Evolutionary conservation across 169 alveolate genomes (phyloP).

Genomic region (Cryptosporidium muris): DNA sequence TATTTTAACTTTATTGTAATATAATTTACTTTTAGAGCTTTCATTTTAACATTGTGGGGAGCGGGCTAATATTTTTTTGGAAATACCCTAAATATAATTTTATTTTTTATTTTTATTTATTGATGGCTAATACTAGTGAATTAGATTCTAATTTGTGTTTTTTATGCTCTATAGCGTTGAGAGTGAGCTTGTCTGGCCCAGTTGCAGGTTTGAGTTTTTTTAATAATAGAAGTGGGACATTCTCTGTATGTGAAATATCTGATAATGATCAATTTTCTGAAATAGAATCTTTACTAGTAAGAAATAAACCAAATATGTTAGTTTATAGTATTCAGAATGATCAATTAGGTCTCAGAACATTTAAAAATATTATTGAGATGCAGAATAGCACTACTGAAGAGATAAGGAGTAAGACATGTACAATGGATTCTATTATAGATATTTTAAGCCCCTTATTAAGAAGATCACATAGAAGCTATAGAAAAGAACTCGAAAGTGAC

Average conservation of each 20-base stretch:
- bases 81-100: neutral
- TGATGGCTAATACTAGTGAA: neutral
- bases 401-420: conserved; percentile 12
- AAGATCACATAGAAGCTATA: conserved; percentile 17
- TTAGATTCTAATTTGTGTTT: conserved; percentile 10
- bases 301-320: conserved; percentile 20
- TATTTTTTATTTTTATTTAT: neutral
- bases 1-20: too few species aligned
- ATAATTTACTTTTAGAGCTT: too few species aligned
- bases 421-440: conserved; percentile 15
- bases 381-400: conserved; percentile 15
- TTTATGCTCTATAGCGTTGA: conserved; percentile 37
- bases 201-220: conserved; percentile 34
- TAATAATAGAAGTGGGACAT: conserved; percentile 10
- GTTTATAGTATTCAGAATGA: conserved; percentile 42
- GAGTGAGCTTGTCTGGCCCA: conserved; percentile 26
- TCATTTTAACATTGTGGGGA: conserved; percentile 4
- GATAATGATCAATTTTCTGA: conserved; percentile 68
- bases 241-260: conserved; percentile 14
- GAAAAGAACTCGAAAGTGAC: conserved; percentile 40
- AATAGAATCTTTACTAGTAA: conserved; percentile 33
- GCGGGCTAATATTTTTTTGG: too few species aligned
- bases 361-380: conserved; percentile 10
- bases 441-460: conserved; percentile 31
- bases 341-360: neutral